Percentiles rank a stretch among this genome's conserved stretches.
Conservation (phyloP, 371 early-diverging fungal species). For the Blakeslea trispora region DNA sequence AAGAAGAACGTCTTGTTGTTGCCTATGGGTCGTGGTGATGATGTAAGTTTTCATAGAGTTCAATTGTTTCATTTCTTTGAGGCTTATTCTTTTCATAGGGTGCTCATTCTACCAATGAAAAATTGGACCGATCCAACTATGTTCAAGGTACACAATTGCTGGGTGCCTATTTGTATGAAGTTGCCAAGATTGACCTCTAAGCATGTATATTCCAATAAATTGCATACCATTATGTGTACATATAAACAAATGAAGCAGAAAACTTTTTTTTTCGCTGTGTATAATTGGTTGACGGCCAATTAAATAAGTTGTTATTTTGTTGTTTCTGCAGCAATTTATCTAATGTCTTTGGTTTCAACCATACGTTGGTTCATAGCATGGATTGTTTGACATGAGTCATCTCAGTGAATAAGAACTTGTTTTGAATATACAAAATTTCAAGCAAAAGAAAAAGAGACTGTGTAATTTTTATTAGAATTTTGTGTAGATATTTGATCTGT, state of each 20-base stretch:
- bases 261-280: too few species aligned
- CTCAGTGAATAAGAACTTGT: too few species aligned
- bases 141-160: conserved; percentile 93
- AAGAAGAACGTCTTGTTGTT: conserved; percentile 88
- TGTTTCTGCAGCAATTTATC: too few species aligned
- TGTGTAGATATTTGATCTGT: too few species aligned
- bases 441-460: too few species aligned
- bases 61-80: neutral
- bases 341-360: too few species aligned
- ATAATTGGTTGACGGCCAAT: too few species aligned
- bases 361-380: too few species aligned
- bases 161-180: conserved; percentile 88
- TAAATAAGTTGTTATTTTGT: too few species aligned
- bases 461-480: too few species aligned
- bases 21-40: conserved; percentile 92
- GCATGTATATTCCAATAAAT: conserved; percentile 1
- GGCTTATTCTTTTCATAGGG: conserved; percentile 52
- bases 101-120: conserved; percentile 98
- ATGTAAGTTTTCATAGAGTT: conserved; percentile 45
- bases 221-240: neutral
- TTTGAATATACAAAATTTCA: too few species aligned
- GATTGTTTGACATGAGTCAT: too few species aligned
- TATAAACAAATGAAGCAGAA: neutral
- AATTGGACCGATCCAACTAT: conserved; percentile 90
- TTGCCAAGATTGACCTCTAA: conserved; percentile 54